These are phyloP conservation scores for Ajuga chamaepitys DNA, from an alignment of 257 asterid species.

Conservation along the genomic window DNA sequence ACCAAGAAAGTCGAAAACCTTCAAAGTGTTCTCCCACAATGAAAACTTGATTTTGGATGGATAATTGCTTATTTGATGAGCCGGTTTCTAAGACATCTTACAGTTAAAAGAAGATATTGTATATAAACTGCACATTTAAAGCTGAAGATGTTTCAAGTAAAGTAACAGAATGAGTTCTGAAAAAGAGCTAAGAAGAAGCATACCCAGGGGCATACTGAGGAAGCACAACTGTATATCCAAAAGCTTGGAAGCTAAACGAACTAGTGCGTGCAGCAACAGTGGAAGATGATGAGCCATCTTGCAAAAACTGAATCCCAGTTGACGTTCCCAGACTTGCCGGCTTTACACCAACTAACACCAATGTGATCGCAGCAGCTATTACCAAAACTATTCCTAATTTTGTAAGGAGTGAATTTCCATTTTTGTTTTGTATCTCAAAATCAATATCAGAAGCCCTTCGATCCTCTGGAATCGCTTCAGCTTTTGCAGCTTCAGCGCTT, in stretches of 20 bases:
- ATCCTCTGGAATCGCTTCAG: slow-evolving; percentile 25
- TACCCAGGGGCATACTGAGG: slow-evolving; percentile 86
- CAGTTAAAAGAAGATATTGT: background rate
- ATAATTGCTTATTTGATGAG: background rate
- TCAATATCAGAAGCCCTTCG: slow-evolving; percentile 24
- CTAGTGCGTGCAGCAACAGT: slow-evolving; percentile 29
- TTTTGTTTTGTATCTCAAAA: slow-evolving; percentile 21
- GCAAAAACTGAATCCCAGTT: slow-evolving; percentile 40
- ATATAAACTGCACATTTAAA: background rate
- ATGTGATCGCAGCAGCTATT: slow-evolving; percentile 57
- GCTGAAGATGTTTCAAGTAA: background rate
- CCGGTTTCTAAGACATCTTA: too few species aligned
- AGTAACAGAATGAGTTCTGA: background rate
- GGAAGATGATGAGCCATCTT: slow-evolving; percentile 38
- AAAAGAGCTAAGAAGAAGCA: background rate
- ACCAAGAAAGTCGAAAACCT: slow-evolving; percentile 9
- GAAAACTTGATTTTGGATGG: background rate
- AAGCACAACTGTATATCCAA: slow-evolving; percentile 66
- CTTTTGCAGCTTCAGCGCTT: slow-evolving; percentile 18
- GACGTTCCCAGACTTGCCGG: slow-evolving; percentile 44
- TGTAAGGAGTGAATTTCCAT: slow-evolving; percentile 46
- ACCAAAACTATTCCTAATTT: slow-evolving; percentile 55
- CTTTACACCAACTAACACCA: slow-evolving; percentile 39
- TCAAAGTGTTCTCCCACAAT: background rate
- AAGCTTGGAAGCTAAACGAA: slow-evolving; percentile 62